Evolutionary conservation across 2,329 filamentous ascomycete species (phyloP), one percentile per base, ranked within the genome.

Genomic region (Plectosphaerella plurivora): DNA sequence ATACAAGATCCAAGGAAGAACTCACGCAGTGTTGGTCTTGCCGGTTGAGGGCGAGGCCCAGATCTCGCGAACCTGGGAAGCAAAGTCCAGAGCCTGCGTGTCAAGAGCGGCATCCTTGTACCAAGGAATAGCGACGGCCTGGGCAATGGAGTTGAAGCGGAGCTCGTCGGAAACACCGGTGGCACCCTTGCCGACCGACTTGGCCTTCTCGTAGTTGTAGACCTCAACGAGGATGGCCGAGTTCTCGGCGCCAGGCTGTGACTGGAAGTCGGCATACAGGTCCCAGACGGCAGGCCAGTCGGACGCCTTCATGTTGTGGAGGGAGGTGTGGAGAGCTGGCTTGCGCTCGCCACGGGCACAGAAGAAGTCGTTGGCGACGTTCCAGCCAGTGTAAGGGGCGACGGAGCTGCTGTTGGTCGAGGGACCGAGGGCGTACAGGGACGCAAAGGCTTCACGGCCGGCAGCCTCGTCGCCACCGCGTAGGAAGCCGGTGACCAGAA

Each of bases 261-360:
- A 55, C 51, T 69, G 62, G 59, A 74, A 75, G 1, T 51, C 57
- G 20, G 54, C 61, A 55, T 70, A 74, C 25, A 68, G 56, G 45
- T 72, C 60, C 68, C 69, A 74, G 33, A 73, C 61, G 22, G 63
- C 55, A 5, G 63, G 65, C 70, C 71, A 75, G n/a, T 63, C 65
- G 1, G 59, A 37, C 0, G 70, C 59, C 33, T 64, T 59, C 65
- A 74, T 64, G 16, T 54, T 60, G 8, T 60, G 61, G 45, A 73
- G 59, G 6, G 62, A 64, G 1, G 64, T 64, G 50, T 61, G 64
- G 55, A 65, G 73, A 6, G 68, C 62, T 1, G 71, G 71, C 57
- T 74, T 75, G 45, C 70, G 68, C 1, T 59, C 69, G 8, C 67
- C 70, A 3, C 60, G 60, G 2, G 50, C 49, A 57, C 72, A 74